Evolutionary conservation across 768 basidiomycete genomes (phyloP).

Genomic region (Mycena vulgaris): DNA sequence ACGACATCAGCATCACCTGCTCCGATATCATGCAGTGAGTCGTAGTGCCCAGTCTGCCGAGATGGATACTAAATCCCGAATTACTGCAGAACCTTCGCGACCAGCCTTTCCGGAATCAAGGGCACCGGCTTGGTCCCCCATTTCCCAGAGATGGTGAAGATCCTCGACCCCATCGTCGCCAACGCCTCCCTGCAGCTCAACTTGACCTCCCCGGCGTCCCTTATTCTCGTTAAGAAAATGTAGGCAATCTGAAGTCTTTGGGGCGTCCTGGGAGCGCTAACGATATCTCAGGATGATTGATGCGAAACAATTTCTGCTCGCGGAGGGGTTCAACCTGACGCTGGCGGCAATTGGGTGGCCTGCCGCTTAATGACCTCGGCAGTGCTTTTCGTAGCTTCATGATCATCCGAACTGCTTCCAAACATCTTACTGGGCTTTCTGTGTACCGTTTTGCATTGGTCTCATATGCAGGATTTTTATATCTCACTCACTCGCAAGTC

Average conservation of each 20-base stretch:
- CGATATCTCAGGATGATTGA: conserved; percentile 26
- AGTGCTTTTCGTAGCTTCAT: too few species aligned
- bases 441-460: too few species aligned
- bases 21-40: conserved; percentile 31
- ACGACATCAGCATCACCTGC: conserved; percentile 34
- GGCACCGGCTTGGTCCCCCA: conserved; percentile 22
- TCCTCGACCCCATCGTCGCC: conserved; percentile 31
- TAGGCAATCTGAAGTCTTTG: background rate
- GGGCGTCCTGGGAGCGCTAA: too few species aligned
- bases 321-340: conserved; percentile 32
- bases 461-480: too few species aligned
- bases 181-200: conserved; percentile 29
- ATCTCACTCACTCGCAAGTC: too few species aligned
- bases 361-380: too few species aligned
- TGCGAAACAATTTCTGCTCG: conserved; percentile 24
- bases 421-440: too few species aligned
- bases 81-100: conserved; percentile 18
- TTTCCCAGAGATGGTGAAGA: conserved; percentile 15
- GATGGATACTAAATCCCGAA: background rate
- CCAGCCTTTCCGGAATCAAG: conserved; percentile 27
- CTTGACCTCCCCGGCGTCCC: conserved; percentile 24
- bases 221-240: conserved; percentile 32
- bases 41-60: background rate
- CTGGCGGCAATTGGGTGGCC: conserved; percentile 25
- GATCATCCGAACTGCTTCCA: too few species aligned